Base-by-base conservation (phyloP, 176 grass and related monocot genomes). In the Elaeis guineensis region DNA sequence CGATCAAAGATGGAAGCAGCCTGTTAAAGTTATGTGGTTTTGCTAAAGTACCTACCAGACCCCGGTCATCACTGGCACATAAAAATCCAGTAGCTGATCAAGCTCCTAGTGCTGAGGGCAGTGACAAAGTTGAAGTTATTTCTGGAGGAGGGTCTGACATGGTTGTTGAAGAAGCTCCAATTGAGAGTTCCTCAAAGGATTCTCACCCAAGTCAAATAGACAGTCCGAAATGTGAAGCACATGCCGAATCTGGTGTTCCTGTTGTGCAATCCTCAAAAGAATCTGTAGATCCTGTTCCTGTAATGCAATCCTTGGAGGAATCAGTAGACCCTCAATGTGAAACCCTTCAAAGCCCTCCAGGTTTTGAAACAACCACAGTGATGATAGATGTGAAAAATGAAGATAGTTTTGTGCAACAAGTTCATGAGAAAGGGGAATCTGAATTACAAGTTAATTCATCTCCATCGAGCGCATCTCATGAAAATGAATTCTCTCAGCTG, bases 1-100 rank as follows among this genome's bases (percentile, higher is more conserved):
- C 6, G 56, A 74, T 56, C 61, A 76, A 74, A 52, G 21, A 55
- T 50, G 70, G 19, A 17, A 60, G 72, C 22, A 17, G 19, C 70
- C 62, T 92, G 69, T 64, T 92, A 49, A 82, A 72, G 49, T 63
- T 63, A 50, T 80, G 84, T 81, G 72, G 50, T 60, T 79, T 85
- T 81, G 64, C 77, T 51, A 89, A 66, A 67, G 72, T 84, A 21
- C 79, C 85, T 15, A 98, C 73, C 21, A 88, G 75, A 69, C 81
- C 73, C 11, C 66, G 84, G 52, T 83, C 87, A 65, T 7, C 84
- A 62, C 18, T 83, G 66, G 22, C 69, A 54, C 76, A 85, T 50
- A 93, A 57, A 74, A 82, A 78, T 69, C 24, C 53, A 57, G 16
- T 66, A 58, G 50, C 19, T 49, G 30, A 50, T 56, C 52, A 55